Percentiles rank a stretch among this genome's conserved stretches.
Conservation (phyloP, 371 early-diverging fungal genomes). For the Lichtheimia corymbifera region DNA sequence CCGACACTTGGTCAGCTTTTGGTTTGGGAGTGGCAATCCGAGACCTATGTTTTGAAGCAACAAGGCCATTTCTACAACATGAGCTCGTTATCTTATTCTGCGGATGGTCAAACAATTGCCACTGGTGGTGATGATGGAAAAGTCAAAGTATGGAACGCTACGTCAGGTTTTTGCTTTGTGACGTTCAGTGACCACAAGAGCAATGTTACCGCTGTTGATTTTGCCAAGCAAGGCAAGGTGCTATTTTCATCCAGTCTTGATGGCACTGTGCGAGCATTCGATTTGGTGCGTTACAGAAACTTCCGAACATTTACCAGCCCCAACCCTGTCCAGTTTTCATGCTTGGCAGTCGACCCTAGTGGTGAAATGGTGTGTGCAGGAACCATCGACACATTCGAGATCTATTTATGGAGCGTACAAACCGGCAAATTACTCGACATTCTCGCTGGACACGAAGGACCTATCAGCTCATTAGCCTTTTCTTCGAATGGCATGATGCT, state of each 20-base stretch:
- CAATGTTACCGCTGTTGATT: constrained; percentile 82
- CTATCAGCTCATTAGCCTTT: constrained; percentile 85
- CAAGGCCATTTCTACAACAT: constrained; percentile 97
- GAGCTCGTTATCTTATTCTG: constrained; percentile 84
- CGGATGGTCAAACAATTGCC: constrained; percentile 93
- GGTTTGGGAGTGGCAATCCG: constrained; percentile 99
- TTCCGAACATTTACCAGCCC: constrained; percentile 97
- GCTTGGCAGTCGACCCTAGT: constrained; percentile 91
- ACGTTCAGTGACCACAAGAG: constrained; percentile 94
- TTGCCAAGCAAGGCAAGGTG: constrained; percentile 90
- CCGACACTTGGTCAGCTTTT: constrained; percentile 91
- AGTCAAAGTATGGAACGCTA: constrained; percentile 96
- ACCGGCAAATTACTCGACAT: constrained; percentile 96
- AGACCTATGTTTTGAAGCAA: constrained; percentile 96
- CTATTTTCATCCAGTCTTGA: constrained; percentile 94
- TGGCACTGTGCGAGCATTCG: constrained; percentile 97
- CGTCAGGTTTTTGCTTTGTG: constrained; percentile 95
- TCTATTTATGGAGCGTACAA: constrained; percentile 97
- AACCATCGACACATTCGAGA: constrained; percentile 93
- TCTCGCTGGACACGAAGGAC: constrained; percentile 92
- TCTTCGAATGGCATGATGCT: constrained; percentile 77
- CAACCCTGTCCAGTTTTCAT: constrained; percentile 93
- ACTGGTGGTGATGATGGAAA: constrained; percentile 98
- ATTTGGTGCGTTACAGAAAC: constrained; percentile 95
- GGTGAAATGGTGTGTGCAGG: constrained; percentile 98